Conservation (phyloP, 768 basidiomycete species). For the Lactarius deliciosus region DNA sequence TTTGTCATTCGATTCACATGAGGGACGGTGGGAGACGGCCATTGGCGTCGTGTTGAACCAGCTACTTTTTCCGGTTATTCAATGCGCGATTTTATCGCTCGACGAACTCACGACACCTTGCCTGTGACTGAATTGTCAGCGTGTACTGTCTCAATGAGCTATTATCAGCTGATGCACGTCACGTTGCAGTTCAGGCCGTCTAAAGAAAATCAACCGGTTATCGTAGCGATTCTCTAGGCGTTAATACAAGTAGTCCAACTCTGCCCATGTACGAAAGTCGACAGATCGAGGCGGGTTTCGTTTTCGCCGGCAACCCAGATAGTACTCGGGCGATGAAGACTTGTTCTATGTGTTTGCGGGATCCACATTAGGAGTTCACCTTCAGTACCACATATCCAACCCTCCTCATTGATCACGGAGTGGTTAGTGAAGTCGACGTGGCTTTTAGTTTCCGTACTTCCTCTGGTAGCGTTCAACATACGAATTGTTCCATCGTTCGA, state of each 20-base stretch:
- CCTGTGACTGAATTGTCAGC: too few species aligned
- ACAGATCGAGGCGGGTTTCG: background rate
- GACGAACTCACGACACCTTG: too few species aligned
- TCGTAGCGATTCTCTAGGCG: too few species aligned
- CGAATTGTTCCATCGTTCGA: background rate
- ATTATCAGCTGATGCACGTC: too few species aligned
- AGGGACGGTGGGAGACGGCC: conserved; percentile 1
- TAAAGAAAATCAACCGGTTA: too few species aligned
- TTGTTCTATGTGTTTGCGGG: background rate
- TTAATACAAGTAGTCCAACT: background rate
- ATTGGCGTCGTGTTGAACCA: too few species aligned
- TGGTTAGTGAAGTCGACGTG: background rate
- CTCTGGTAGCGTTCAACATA: background rate
- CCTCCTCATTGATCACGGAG: background rate
- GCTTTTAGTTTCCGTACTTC: background rate
- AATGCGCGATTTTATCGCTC: too few species aligned
- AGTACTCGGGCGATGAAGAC: background rate
- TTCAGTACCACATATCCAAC: background rate
- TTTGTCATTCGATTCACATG: conserved; percentile 66
- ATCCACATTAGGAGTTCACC: background rate
- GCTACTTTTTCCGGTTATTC: too few species aligned
- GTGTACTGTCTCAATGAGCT: too few species aligned
- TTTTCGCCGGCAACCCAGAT: background rate
- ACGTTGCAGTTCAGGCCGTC: too few species aligned
- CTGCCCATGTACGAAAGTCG: background rate